Conservation (phyloP, 257 asterid genomes). For the Solanum pennellii region DNA sequence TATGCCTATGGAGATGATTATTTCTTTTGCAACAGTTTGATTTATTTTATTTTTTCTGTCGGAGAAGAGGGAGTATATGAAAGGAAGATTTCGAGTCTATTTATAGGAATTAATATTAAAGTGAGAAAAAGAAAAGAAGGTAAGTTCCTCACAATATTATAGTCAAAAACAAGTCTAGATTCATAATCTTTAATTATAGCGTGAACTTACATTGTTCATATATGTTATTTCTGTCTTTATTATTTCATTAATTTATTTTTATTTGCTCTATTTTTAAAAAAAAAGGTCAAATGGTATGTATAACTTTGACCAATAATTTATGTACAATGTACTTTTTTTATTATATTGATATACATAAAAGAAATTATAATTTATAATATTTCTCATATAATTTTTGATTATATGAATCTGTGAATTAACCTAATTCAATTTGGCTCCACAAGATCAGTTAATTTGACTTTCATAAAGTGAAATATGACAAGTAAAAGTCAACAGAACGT, state of each 20-base stretch:
- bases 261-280: neutral
- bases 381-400: neutral
- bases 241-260: neutral
- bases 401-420: neutral
- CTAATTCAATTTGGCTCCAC: neutral
- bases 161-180: neutral
- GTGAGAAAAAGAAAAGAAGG: neutral
- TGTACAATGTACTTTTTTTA: too few species aligned
- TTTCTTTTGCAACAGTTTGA: neutral
- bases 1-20: neutral
- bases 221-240: neutral
- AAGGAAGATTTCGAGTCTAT: neutral
- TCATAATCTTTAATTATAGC: neutral
- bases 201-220: neutral
- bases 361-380: neutral
- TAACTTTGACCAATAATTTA: too few species aligned
- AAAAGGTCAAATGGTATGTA: neutral
- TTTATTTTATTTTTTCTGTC: neutral
- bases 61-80: neutral
- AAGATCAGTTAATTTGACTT: neutral
- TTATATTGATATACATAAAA: too few species aligned
- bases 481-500: neutral
- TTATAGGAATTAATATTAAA: neutral
- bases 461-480: neutral
- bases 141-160: neutral